Conservation (phyloP, 768 basidiomycete species). For the Pulveroboletus sp. region DNA sequence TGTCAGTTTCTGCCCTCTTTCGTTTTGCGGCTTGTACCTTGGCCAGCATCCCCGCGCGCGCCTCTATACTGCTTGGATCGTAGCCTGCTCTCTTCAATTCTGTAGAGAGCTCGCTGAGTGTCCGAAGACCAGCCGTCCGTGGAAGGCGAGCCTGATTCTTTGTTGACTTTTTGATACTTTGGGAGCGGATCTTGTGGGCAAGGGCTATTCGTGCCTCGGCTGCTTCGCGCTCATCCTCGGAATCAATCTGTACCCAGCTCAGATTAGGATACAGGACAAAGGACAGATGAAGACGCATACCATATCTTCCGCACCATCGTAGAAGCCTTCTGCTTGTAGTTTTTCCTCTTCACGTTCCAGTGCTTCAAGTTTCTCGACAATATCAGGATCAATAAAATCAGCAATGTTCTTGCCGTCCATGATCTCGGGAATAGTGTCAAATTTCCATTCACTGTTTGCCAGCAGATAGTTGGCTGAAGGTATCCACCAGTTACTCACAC, state of each 20-base stretch:
- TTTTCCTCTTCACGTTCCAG: conserved; percentile 95
- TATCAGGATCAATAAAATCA: conserved; percentile 98
- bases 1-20: conserved; percentile 46
- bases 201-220: conserved; percentile 55
- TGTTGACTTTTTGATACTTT: conserved; percentile 77
- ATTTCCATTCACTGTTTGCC: conserved; percentile 88
- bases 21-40: conserved; percentile 68
- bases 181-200: conserved; percentile 64
- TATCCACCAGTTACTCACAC: conserved; percentile 1
- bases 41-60: conserved; percentile 80
- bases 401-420: conserved; percentile 98
- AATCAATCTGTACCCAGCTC: conserved; percentile 36
- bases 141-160: conserved; percentile 81
- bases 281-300: conserved; percentile 37
- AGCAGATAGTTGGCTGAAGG: conserved; percentile 85
- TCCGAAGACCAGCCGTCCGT: conserved; percentile 64
- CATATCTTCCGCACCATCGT: conserved; percentile 84
- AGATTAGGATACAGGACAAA: neutral
- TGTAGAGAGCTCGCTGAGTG: conserved; percentile 68
- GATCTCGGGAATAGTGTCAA: conserved; percentile 96
- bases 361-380: conserved; percentile 93
- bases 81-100: conserved; percentile 85
- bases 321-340: conserved; percentile 92
- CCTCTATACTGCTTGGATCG: conserved; percentile 83
- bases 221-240: conserved; percentile 79